These are phyloP conservation scores for Lepidium aucheri DNA, from an alignment of 345 rosid species.

Conservation along the genomic window DNA sequence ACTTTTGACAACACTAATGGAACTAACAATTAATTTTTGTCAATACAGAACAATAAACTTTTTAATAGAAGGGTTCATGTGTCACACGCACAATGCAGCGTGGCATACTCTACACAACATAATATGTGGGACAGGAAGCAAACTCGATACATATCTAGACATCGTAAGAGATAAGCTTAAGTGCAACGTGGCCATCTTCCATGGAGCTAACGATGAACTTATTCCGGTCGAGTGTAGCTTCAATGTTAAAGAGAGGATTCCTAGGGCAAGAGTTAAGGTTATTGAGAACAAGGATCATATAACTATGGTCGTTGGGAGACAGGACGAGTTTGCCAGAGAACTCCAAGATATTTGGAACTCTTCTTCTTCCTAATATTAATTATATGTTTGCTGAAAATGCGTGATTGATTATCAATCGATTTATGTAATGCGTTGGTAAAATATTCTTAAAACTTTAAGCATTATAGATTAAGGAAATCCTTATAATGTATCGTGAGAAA, in stretches of 20 bases:
- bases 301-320: conserved; percentile 84
- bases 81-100: conserved; percentile 93
- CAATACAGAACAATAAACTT: conserved; percentile 58
- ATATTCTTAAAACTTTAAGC: not conserved
- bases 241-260: conserved; percentile 48
- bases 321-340: conserved; percentile 67
- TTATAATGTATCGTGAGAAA: conserved; percentile 8
- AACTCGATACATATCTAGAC: conserved; percentile 72
- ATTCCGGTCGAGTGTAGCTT: conserved; percentile 85
- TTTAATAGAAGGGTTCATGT: conserved; percentile 81
- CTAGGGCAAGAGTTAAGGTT: conserved; percentile 64
- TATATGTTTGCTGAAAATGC: not conserved
- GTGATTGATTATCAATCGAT: not conserved
- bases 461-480: conserved; percentile 17
- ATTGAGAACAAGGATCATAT: conserved; percentile 76
- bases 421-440: not conserved
- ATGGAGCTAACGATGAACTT: conserved; percentile 73
- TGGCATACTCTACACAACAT: conserved; percentile 99
- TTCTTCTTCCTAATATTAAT: conserved; percentile 5
- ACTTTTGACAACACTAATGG: not conserved
- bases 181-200: conserved; percentile 67
- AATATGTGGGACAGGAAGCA: conserved; percentile 79
- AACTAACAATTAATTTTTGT: not conserved
- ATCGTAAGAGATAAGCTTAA: conserved; percentile 46
- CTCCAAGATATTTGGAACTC: conserved; percentile 71